These are phyloP conservation scores for Boletus edulis DNA, from an alignment of 768 basidiomycete species.

Conservation along the genomic window DNA sequence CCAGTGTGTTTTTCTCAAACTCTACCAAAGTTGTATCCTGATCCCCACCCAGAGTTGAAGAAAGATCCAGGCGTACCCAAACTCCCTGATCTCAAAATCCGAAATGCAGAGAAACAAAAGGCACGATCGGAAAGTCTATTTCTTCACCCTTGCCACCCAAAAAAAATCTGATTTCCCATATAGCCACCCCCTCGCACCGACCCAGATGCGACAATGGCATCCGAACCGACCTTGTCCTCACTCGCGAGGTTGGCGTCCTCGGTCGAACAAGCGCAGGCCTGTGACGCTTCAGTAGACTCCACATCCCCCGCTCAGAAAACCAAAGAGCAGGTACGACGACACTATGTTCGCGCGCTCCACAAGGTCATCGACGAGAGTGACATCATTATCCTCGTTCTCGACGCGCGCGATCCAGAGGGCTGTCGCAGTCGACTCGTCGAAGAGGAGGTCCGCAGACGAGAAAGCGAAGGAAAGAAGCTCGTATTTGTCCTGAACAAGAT, in stretches of 20 bases:
- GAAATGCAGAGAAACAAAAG: conserved; percentile 50
- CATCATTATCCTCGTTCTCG: conserved; percentile 85
- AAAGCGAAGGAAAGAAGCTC: conserved; percentile 86
- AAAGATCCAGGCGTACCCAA: conserved; percentile 90
- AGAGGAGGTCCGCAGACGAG: conserved; percentile 85
- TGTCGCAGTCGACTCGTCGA: conserved; percentile 91
- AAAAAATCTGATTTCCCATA: neutral
- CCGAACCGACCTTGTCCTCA: conserved; percentile 66
- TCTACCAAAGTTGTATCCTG: conserved; percentile 5
- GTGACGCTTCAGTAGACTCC: conserved; percentile 33
- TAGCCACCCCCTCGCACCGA: conserved; percentile 36
- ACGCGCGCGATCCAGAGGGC: conserved; percentile 94
- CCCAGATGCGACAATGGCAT: conserved; percentile 64
- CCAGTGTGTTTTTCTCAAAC: conserved; percentile 14
- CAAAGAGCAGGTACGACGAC: conserved; percentile 65
- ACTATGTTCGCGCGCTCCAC: conserved; percentile 78
- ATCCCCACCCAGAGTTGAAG: conserved; percentile 57
- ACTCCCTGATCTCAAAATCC: conserved; percentile 67
- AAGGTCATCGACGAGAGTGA: conserved; percentile 94
- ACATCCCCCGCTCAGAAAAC: conserved; percentile 42
- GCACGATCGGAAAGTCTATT: conserved; percentile 37
- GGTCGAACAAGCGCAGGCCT: conserved; percentile 7
- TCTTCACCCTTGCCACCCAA: neutral
- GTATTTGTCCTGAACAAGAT: conserved; percentile 97
- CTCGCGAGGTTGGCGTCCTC: conserved; percentile 50